Base-by-base conservation (phyloP, 106 monocot genomes). In the Chionographis japonica region DNA sequence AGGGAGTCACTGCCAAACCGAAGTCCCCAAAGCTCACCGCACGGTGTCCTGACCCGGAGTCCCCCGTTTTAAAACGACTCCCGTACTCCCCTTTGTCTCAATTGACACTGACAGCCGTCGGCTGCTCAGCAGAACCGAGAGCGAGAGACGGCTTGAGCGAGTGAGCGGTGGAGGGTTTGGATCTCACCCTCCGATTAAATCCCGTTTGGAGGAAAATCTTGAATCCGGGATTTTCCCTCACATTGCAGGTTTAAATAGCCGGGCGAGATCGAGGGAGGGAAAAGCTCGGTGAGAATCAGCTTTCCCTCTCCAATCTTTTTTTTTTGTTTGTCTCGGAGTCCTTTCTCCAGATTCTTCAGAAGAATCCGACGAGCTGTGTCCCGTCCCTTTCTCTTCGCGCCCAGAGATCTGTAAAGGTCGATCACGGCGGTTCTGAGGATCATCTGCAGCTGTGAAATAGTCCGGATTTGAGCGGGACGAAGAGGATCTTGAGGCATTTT, bases 391-490 rank as follows among this genome's bases (percentile, higher is more conserved):
- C 56, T 62, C 40, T 5, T 27, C 37, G 40, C 20, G 4, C 66
- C 16, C 40, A 15, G 6, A 54, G 63, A 54, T 72, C 63, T 53
- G 54, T 14, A 63, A 49, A 42, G 72, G 15, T 55, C 37, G 72
- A 27, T 72, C 63, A 13, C 54, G 63, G 54, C 63, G 72, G 40
- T 63, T 63, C 61, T 37, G 52, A 61, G 51, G 52, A 36, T 8
- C 35, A 17, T 40, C 40, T 63, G 4, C 27, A 19, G 0, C 37
- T 65, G 46, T 1, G 46, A 46, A 8, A 1, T 13, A 6, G 0
- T 55, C 7, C 20, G 2, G 27, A 13, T 46, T 55, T 35, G 56
- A 54, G 36, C 11, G 14, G 40, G 9, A 20, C 43, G 11, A 9
- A 66, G 52, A 15, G 46, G 12, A 3, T 13, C 15, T 36, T 27